Conservation (phyloP, 495 filamentous ascomycete species). For the Durotheca rogersii region DNA sequence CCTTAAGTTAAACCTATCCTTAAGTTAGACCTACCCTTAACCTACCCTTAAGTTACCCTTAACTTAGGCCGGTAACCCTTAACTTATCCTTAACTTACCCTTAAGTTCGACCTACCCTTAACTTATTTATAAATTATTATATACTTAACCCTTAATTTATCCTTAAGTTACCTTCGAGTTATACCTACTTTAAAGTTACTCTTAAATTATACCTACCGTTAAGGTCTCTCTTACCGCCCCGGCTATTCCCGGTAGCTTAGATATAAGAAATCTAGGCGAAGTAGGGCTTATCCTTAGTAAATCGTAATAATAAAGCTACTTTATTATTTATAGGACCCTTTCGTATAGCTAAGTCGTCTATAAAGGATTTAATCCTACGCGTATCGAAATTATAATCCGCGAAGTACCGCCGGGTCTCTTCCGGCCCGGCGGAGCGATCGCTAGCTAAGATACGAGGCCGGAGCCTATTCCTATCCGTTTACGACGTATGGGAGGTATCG, state of each 20-base stretch:
- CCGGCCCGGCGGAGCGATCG: conserved; percentile 31
- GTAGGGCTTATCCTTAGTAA: conserved; percentile 60
- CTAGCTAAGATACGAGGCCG: conserved; percentile 55
- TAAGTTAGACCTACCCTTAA: too few relatives aligned
- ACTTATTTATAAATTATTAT: too few relatives aligned
- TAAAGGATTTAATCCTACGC: conserved; percentile 65
- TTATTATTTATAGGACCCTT: conserved; percentile 61
- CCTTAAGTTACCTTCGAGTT: too few relatives aligned
- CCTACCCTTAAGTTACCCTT: too few relatives aligned
- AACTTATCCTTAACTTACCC: too few relatives aligned
- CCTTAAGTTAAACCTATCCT: too few relatives aligned
- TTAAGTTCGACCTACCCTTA: too few relatives aligned
- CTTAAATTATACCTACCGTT: too few relatives aligned
- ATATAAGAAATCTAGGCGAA: conserved; percentile 51
- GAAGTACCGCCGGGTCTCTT: conserved; percentile 35
- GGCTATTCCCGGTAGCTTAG: too few relatives aligned
- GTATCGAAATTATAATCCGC: conserved; percentile 62
- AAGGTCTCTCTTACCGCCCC: not conserved
- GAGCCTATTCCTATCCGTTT: conserved; percentile 67
- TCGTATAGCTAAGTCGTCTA: conserved; percentile 62
- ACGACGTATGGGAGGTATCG: conserved; percentile 62
- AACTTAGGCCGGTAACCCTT: too few relatives aligned
- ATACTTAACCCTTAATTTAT: too few relatives aligned
- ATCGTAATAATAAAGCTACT: conserved; percentile 68
- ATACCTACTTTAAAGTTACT: not conserved